Conservation (phyloP, 1,139 yeast species). For the Candida tropicalis region DNA sequence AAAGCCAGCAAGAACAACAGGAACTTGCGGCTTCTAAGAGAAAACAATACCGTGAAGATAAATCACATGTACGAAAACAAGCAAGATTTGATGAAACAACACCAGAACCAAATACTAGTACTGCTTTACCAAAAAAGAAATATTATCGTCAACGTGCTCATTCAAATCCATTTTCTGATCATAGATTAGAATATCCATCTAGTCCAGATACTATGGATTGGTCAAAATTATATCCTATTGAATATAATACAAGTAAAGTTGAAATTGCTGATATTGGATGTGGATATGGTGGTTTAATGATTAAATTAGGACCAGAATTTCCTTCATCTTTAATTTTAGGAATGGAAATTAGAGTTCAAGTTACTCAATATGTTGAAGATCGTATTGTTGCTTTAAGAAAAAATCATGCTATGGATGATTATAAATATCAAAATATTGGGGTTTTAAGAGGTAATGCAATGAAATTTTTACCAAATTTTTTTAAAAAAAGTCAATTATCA, state of each 20-base stretch:
- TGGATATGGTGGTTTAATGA: conserved; percentile 93
- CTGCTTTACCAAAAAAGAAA: conserved; percentile 70
- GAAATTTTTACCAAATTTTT: conserved; percentile 96
- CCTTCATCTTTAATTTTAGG: conserved; percentile 80
- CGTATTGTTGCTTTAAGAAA: conserved; percentile 84
- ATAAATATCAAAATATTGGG: conserved; percentile 73
- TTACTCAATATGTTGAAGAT: conserved; percentile 95
- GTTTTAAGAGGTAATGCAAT: conserved; percentile 95
- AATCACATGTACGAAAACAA: conserved; percentile 39
- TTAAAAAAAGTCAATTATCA: conserved; percentile 73
- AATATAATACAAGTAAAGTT: conserved; percentile 55
- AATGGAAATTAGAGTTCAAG: conserved; percentile 97
- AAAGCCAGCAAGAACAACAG: background rate
- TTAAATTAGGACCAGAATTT: conserved; percentile 76
- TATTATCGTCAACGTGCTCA: conserved; percentile 97
- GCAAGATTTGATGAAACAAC: conserved; percentile 28
- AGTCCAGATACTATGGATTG: conserved; percentile 88
- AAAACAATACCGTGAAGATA: conserved; percentile 40
- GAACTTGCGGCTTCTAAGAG: conserved; percentile 27
- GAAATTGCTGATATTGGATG: conserved; percentile 97
- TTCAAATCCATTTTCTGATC: conserved; percentile 96
- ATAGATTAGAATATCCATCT: conserved; percentile 82
- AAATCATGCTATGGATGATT: conserved; percentile 24
- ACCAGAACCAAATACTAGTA: conserved; percentile 1
- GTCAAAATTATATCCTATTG: conserved; percentile 72